Percentiles rank a stretch among this genome's conserved stretches.
Conservation (phyloP, 306 rosid species). For the Biancaea sappan region DNA sequence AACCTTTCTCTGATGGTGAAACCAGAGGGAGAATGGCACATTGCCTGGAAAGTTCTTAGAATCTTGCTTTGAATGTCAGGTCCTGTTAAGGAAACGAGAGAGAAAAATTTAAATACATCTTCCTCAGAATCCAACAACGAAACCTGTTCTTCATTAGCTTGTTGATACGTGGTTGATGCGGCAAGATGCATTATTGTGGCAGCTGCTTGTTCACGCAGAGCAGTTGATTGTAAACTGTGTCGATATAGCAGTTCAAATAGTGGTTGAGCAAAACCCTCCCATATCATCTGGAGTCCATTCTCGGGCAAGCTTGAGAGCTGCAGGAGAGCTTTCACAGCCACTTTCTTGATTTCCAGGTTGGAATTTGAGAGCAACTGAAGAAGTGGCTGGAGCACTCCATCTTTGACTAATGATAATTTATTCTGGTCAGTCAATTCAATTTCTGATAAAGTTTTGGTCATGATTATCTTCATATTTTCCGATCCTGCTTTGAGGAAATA, state of each 20-base stretch:
- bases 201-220: slow-evolving; percentile 55
- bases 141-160: slow-evolving; percentile 41
- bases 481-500: slow-evolving; percentile 44
- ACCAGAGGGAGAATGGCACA: slow-evolving; percentile 63
- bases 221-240: slow-evolving; percentile 48
- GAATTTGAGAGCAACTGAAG: slow-evolving; percentile 54
- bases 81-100: slow-evolving; percentile 56
- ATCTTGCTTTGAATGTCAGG: slow-evolving; percentile 56
- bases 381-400: slow-evolving; percentile 59
- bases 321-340: slow-evolving; percentile 51
- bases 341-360: slow-evolving; percentile 49
- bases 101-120: slow-evolving; percentile 57
- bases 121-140: slow-evolving; percentile 59
- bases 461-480: slow-evolving; percentile 42
- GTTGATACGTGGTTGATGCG: slow-evolving; percentile 48
- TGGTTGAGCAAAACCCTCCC: slow-evolving; percentile 54
- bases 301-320: slow-evolving; percentile 57
- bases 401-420: slow-evolving; percentile 48
- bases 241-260: slow-evolving; percentile 57
- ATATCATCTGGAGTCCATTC: slow-evolving; percentile 61
- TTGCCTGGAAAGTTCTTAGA: slow-evolving; percentile 53
- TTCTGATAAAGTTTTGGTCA: slow-evolving; percentile 59
- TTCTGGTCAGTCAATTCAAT: slow-evolving; percentile 58
- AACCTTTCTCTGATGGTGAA: slow-evolving; percentile 54
- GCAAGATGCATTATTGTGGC: slow-evolving; percentile 62